Conservation (phyloP, 768 basidiomycete genomes). For the Amylocystis lapponica region DNA sequence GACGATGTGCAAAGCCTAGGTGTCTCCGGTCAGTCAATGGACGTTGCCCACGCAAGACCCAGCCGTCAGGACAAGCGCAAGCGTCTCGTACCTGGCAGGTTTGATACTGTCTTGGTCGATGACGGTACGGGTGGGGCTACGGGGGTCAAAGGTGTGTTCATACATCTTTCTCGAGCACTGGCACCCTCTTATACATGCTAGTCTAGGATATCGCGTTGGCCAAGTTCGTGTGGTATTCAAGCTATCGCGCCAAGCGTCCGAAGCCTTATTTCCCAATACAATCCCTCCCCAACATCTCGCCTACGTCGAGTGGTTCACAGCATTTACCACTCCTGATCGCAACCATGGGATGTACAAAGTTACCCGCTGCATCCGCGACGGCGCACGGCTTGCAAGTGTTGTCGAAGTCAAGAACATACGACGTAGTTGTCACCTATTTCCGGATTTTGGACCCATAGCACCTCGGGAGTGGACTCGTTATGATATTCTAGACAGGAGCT, state of each 20-base stretch:
- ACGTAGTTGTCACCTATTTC: slow-evolving; percentile 27
- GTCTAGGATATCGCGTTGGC: slow-evolving; percentile 22
- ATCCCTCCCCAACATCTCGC: slow-evolving; percentile 17
- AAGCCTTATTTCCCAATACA: slow-evolving; percentile 1
- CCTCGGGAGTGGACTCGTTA: slow-evolving; percentile 27
- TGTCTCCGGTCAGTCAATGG: slow-evolving; percentile 11
- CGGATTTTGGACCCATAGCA: slow-evolving; percentile 23
- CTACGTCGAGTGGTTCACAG: slow-evolving; percentile 27
- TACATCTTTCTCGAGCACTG: not conserved
- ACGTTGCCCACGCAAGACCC: slow-evolving; percentile 29
- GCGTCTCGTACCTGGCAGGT: slow-evolving; percentile 18
- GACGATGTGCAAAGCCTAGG: slow-evolving; percentile 9
- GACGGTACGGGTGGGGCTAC: no score
- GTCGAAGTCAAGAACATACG: slow-evolving; percentile 20
- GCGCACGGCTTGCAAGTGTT: slow-evolving; percentile 14
- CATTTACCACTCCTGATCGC: slow-evolving; percentile 13
- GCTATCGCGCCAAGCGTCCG: slow-evolving; percentile 4
- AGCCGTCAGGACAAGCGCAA: slow-evolving; percentile 12
- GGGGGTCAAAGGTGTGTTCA: slow-evolving; percentile 12
- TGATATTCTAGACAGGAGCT: slow-evolving; percentile 26
- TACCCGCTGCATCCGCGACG: not conserved
- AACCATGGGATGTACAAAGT: slow-evolving; percentile 25
- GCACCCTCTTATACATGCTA: not conserved
- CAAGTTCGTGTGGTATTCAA: slow-evolving; percentile 20
- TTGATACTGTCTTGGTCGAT: slow-evolving; percentile 32